Conservation (phyloP, 2,329 filamentous ascomycete species). For the Xylariaceae sp. region DNA sequence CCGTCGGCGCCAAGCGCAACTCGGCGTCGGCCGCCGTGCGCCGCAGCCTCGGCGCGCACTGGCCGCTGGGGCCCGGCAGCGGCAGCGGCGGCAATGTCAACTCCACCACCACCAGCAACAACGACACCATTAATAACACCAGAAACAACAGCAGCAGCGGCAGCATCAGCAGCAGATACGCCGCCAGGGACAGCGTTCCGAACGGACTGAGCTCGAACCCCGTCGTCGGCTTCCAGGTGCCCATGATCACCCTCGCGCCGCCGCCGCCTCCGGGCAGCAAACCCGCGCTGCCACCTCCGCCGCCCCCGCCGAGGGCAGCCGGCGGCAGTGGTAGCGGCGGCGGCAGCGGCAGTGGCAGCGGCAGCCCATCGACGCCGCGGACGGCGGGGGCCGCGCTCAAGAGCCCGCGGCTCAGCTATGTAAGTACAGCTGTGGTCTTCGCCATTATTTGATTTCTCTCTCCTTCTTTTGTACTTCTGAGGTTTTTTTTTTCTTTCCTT, state of each 20-base stretch:
- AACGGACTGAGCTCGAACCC: no score
- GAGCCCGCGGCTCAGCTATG: slow-evolving; percentile 16
- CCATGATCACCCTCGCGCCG: no score
- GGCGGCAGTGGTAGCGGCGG: background rate
- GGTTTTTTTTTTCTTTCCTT: no score
- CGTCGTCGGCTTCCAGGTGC: background rate
- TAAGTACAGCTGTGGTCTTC: no score
- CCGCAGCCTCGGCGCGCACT: slow-evolving; percentile 16
- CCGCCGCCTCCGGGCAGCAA: background rate
- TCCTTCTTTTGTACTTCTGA: no score
- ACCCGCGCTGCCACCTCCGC: background rate
- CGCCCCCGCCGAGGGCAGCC: background rate
- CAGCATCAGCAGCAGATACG: background rate
- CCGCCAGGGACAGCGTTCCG: no score
- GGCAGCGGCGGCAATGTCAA: slow-evolving; percentile 1
- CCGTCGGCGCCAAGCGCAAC: slow-evolving; percentile 5
- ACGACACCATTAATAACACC: background rate
- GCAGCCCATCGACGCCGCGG: background rate
- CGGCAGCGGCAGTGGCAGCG: background rate
- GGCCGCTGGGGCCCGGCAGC: slow-evolving; percentile 14
- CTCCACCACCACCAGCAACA: background rate
- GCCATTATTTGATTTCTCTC: no score
- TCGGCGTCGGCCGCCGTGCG: slow-evolving; percentile 7
- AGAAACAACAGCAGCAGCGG: background rate
- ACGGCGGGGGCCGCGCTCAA: slow-evolving; percentile 7